Evolutionary conservation across 2,329 filamentous ascomycete species (phyloP).

Genomic region (Sporothrix brasiliensis): DNA sequence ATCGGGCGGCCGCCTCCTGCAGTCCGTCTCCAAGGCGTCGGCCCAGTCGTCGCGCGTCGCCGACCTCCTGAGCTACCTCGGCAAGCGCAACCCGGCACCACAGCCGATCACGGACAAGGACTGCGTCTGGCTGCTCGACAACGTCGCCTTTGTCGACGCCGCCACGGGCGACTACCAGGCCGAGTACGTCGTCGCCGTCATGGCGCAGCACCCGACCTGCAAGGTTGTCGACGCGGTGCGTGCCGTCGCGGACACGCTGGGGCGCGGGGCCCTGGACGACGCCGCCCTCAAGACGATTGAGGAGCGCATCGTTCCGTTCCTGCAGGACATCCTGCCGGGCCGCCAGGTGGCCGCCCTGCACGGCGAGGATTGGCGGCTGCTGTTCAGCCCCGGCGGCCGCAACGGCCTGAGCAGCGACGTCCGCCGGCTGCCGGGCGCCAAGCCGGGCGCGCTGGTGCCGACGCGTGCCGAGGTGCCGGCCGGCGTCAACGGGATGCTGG

Average conservation of each 20-base stretch:
- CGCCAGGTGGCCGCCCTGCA: conserved; percentile 68
- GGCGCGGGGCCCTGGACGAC: conserved; percentile 46
- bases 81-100: conserved; percentile 59
- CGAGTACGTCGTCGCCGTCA: conserved; percentile 82
- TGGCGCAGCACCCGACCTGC: conserved; percentile 70
- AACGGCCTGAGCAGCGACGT: conserved; percentile 73
- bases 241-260: conserved; percentile 69
- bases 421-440: conserved; percentile 53
- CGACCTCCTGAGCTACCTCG: conserved; percentile 55
- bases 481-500: conserved; percentile 57
- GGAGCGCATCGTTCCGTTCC: conserved; percentile 72
- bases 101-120: conserved; percentile 65
- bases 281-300: conserved; percentile 62
- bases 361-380: conserved; percentile 49
- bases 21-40: neutral
- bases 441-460: conserved; percentile 52
- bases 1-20: conserved; percentile 7
- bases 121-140: conserved; percentile 87
- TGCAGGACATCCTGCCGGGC: conserved; percentile 73
- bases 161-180: conserved; percentile 66
- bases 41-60: conserved; percentile 40
- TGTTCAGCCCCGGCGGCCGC: conserved; percentile 69
- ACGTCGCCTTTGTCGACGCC: conserved; percentile 66
- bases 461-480: conserved; percentile 55
- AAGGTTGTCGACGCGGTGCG: conserved; percentile 69